Evolutionary conservation across 176 grass and related monocot species (phyloP).

Genomic region (Pontederia paniculata): DNA sequence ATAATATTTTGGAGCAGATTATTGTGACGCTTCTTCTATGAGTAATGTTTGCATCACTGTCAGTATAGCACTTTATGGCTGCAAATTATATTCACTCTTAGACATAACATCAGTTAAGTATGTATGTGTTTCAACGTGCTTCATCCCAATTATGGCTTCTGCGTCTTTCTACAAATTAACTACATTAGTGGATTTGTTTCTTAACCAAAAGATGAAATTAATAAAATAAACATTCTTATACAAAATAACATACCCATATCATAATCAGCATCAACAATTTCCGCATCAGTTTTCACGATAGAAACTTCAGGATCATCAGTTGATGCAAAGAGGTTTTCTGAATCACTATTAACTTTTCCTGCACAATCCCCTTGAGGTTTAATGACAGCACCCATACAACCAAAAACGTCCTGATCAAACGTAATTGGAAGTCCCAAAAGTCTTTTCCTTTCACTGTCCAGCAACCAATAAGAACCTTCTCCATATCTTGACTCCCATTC

Average conservation of each 20-base stretch:
- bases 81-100: too few relatives aligned
- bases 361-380: constrained; percentile 40
- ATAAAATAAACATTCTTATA: background rate
- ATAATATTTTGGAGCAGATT: too few relatives aligned
- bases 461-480: constrained; percentile 36
- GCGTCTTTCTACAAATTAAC: background rate
- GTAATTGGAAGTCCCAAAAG: constrained; percentile 36
- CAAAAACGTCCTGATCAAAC: constrained; percentile 55
- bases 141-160: background rate
- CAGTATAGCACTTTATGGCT: too few relatives aligned
- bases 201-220: background rate
- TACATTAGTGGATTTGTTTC: background rate
- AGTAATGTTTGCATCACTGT: too few relatives aligned
- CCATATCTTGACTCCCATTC: constrained; percentile 40
- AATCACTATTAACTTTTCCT: constrained; percentile 10
- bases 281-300: background rate
- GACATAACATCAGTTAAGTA: background rate
- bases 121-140: background rate
- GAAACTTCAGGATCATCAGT: background rate
- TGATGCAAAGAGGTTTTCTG: constrained; percentile 14
- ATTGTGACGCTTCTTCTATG: too few relatives aligned
- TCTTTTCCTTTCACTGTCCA: constrained; percentile 31
- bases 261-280: constrained; percentile 12
- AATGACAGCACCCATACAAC: constrained; percentile 56
- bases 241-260: constrained; percentile 1